Conservation (phyloP, 306 rosid species). For the Dryas octopetala region DNA sequence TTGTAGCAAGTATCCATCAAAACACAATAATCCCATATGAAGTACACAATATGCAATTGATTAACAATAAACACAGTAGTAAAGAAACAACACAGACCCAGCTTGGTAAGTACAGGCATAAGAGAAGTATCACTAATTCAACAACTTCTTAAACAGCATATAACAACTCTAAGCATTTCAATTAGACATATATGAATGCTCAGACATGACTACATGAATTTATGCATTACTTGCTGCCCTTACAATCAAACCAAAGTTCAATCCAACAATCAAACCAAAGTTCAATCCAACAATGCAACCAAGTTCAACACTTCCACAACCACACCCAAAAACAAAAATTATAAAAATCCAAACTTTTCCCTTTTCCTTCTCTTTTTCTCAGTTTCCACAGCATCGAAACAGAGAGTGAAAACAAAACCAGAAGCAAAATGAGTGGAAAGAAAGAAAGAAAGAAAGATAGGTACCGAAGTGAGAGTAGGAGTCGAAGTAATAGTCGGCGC, state of each 20-base stretch:
- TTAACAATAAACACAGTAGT: not conserved
- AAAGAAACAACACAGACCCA: not conserved
- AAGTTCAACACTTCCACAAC: conserved; percentile 4
- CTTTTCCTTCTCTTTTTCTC: not conserved
- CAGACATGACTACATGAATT: not conserved
- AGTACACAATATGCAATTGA: not conserved
- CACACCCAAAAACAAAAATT: not conserved
- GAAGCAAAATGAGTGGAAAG: not conserved
- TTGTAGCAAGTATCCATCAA: not conserved
- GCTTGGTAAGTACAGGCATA: not conserved
- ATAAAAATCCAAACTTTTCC: not conserved
- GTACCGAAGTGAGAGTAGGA: conserved; percentile 99
- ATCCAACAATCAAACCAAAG: not conserved
- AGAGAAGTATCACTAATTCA: too few relatives aligned
- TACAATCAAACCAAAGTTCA: not conserved
- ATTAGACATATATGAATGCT: not conserved
- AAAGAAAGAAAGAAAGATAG: not conserved
- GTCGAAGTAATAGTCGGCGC: conserved; percentile 97
- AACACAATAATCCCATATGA: not conserved
- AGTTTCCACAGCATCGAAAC: not conserved
- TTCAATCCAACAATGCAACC: not conserved
- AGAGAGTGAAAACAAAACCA: not conserved
- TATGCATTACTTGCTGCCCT: not conserved
- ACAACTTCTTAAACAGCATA: not conserved
- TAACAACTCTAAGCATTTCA: not conserved